phyloP scores from a whole-genome alignment of 2,329 filamentous ascomycete species.

The Colletotrichum gloeosporioides region DNA sequence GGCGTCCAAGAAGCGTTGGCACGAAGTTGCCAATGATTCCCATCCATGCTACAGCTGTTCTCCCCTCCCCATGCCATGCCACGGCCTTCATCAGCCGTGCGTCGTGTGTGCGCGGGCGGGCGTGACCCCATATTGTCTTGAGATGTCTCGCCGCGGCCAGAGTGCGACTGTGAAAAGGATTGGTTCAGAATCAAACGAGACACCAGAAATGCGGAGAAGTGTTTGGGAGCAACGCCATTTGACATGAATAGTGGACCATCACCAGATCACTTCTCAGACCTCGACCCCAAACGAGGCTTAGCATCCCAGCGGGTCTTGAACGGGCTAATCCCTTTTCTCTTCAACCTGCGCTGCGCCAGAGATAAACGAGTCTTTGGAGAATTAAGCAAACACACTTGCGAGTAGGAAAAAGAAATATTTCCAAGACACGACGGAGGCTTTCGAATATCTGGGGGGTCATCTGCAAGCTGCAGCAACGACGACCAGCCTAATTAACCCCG shows the following conservation, averaged over 20 bases:
- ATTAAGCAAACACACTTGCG: neutral
- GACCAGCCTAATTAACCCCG: neutral
- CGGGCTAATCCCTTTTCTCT: neutral
- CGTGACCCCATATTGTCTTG: neutral
- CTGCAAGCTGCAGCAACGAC: neutral
- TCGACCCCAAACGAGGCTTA: neutral
- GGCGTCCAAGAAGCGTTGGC: neutral
- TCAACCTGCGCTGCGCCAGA: neutral
- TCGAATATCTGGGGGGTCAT: neutral
- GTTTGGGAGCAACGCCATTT: constrained; percentile 1
- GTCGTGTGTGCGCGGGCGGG: neutral
- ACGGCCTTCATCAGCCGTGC: neutral
- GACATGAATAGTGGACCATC: constrained; percentile 10
- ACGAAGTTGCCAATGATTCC: neutral
- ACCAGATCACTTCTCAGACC: constrained; percentile 12
- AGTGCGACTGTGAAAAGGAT: neutral
- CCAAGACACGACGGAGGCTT: neutral
- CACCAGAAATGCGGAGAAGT: constrained; percentile 5
- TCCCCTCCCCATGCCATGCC: neutral
- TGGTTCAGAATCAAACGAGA: neutral
- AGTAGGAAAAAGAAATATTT: neutral
- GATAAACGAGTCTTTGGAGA: neutral
- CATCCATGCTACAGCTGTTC: neutral
- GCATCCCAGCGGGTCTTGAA: neutral
- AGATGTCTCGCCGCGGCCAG: neutral